phyloP scores from a whole-genome alignment of 495 filamentous ascomycete genomes.

The Rusavskia elegans region DNA sequence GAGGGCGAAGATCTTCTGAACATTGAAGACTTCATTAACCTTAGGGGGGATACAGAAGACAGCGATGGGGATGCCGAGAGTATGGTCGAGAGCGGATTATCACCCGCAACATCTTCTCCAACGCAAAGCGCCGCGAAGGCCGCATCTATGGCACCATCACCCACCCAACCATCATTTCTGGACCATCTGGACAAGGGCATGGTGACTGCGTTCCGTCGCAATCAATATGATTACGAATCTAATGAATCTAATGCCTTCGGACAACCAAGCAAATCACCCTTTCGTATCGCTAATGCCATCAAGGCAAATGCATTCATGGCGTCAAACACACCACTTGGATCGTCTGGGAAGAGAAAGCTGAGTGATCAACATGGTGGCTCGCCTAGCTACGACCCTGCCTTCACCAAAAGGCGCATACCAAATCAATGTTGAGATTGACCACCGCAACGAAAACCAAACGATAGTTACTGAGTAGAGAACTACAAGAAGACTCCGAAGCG shows the following conservation, averaged over 20 bases:
- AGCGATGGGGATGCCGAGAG: slow-evolving; percentile 29
- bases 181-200: slow-evolving; percentile 53
- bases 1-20: slow-evolving; percentile 50
- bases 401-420: neutral
- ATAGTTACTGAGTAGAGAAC: too few species aligned
- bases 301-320: neutral
- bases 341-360: neutral
- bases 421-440: too few species aligned
- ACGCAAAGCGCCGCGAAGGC: slow-evolving; percentile 22
- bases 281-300: neutral
- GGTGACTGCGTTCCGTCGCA: slow-evolving; percentile 64
- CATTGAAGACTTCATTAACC: slow-evolving; percentile 58
- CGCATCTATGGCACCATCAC: slow-evolving; percentile 27
- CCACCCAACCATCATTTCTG: slow-evolving; percentile 36
- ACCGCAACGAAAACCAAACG: too few species aligned
- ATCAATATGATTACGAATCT: slow-evolving; percentile 58
- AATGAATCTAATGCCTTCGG: slow-evolving; percentile 22
- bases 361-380: neutral
- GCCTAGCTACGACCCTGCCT: neutral
- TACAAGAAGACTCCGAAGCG: neutral
- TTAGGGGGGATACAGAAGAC: slow-evolving; percentile 44
- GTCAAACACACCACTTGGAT: neutral
- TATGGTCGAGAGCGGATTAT: too few species aligned
- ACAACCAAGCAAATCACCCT: neutral
- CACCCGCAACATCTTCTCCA: too few species aligned